phyloP scores from a whole-genome alignment of 164 flowering plant genomes.

The Stephania cephalantha region DNA sequence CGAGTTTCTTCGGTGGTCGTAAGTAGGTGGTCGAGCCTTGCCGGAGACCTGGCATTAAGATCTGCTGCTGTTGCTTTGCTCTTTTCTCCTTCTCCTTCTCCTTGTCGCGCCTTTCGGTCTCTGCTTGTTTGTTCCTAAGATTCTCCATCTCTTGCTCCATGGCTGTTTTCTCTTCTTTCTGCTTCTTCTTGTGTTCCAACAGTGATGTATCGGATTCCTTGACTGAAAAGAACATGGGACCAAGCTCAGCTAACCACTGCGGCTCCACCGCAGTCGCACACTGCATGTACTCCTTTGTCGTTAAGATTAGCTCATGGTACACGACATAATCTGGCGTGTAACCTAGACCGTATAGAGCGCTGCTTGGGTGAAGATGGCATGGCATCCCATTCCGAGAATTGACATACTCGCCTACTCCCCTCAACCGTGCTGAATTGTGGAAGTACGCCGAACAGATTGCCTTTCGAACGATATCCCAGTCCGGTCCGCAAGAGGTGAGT shows the following conservation, averaged over 20 bases:
- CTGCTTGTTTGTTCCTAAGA: conserved; percentile 54
- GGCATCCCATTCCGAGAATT: conserved; percentile 84
- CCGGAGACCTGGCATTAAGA: conserved; percentile 57
- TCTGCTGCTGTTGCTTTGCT: conserved; percentile 55
- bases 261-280: conserved; percentile 88
- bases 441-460: conserved; percentile 92
- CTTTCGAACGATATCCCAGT: conserved; percentile 72
- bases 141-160: conserved; percentile 95
- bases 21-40: conserved; percentile 55
- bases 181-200: conserved; percentile 77
- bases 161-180: conserved; percentile 72
- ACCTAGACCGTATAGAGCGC: conserved; percentile 74
- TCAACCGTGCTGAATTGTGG: conserved; percentile 77
- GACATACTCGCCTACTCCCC: conserved; percentile 83
- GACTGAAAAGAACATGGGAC: conserved; percentile 86
- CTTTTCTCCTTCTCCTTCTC: conserved; percentile 47
- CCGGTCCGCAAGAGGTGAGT: conserved; percentile 56
- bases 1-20: conserved; percentile 68
- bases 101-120: conserved; percentile 35
- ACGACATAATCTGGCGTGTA: conserved; percentile 83
- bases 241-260: conserved; percentile 88
- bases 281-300: conserved; percentile 89
- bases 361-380: conserved; percentile 82
- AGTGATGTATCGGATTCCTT: conserved; percentile 77
- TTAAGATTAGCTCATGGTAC: conserved; percentile 77